Evolutionary conservation across 2,329 filamentous ascomycete genomes (phyloP), one percentile per base, ranked within the genome.

Genomic region (Pseudocercospora musae): DNA sequence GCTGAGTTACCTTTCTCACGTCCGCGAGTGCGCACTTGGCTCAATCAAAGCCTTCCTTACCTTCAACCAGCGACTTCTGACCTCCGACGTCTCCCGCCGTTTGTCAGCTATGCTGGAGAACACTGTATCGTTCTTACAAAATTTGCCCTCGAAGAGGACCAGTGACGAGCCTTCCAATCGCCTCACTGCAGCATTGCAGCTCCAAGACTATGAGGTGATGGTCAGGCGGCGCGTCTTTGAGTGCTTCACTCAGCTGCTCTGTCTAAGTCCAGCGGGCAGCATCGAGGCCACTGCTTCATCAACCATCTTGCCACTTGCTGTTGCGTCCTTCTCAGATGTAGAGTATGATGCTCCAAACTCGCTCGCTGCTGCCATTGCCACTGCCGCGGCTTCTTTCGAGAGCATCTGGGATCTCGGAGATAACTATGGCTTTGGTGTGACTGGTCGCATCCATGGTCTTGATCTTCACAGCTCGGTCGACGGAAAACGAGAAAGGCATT

Each of bases 101-200:
- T 90, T 99, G 68, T 91, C 93, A 33, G 87, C 88, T 1, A 97
- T 99, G 94, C 83, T 99, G 57, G 94, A 98, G 74, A 96, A 95
- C 73, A 97, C 95, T 0, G 90, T 92, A 1, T 85, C 89, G 7
- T 99, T 98, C 69, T 77, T 98, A n/a, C 90, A 89, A 71, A 90
- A 89, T 20, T 78, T 99, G 4, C 93, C 95, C 0, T 81, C 84
- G 0, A 94, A 91, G 76, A 96, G 94, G 76, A 89, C 87, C 0
- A 89, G 89, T 0, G 94, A 97, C 62, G 96, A 99, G 70, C 87
- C 94, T 15, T 85, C 88, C 1, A 92, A 96, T 74, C 85, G 92
- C 54, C 80, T 98, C 23, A 90, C 90, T 0, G 92, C 93, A 4
- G 89, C 92, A 2, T 78, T 99, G 55, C 94, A 98, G 73, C 81